Evolutionary conservation across 2,329 filamentous ascomycete species (phyloP), one percentile per base, ranked within the genome.

Genomic region (Ceratocystiopsis brevicomis): DNA sequence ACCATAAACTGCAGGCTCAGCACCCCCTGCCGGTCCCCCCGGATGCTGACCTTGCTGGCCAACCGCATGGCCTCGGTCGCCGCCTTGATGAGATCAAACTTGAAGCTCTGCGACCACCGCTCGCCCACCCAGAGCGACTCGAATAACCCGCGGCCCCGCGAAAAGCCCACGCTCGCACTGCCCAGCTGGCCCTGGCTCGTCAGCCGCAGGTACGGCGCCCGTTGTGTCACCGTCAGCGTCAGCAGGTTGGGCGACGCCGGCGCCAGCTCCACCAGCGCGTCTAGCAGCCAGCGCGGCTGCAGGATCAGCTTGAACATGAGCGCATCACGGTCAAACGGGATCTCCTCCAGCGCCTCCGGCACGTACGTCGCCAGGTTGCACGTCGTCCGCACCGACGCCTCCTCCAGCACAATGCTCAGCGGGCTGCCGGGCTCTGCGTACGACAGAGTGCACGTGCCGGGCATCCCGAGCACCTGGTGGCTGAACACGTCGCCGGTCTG

Each of bases 1-100:
- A 98, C 79, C 81, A 98, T 90, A 54, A 96, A 95, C 56, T 98
- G 90, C 57, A 96, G 63, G 59, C 84, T 95, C 50, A 98, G 60
- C 30, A 98, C 88, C 0, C 90, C 88, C 56, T 94, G 84, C 2
- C 73, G 69, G 59, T 98, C 90, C 0, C 85, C 80, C 15, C 90
- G 71, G 48, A 98, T 71, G 56, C 86, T 94, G 45, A 96, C 87
- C 61, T 96, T 98, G 54, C 73, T 87, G 5, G 87, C 85, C 35
- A 86, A 74, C 39, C 79, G 77, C 88, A 98, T 96, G n/a, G 90
- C 88, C 50, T 88, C 78, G 39, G 76, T 76, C 0, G 88, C 87
- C 50, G 81, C 81, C 58, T 83, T 86, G 56, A 98, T 69, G 42
- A 94, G 72, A 44, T 80, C 72, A 56, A 95, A 96, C 52, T 84